Evolutionary conservation across 2,329 filamentous ascomycete genomes (phyloP).

Genomic region (Beauveria sp.): DNA sequence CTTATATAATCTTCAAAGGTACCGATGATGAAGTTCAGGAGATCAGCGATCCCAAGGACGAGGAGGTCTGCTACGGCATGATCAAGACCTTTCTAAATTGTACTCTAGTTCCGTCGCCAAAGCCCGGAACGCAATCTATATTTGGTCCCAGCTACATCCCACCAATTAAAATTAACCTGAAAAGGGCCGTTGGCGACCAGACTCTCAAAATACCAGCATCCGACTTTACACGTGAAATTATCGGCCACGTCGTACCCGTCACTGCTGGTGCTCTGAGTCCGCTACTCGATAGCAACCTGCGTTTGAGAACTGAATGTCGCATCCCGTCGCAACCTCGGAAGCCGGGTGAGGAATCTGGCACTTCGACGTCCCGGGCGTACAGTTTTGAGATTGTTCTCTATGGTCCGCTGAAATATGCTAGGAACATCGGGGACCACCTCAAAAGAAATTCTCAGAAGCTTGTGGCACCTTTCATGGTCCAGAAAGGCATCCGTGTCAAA

Average conservation of each 20-base stretch:
- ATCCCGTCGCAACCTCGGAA: conserved; percentile 60
- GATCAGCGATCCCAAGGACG: conserved; percentile 51
- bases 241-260: conserved; percentile 66
- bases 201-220: conserved; percentile 60
- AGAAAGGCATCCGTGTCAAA: conserved; percentile 60
- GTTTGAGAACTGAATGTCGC: conserved; percentile 64
- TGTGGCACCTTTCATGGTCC: conserved; percentile 55
- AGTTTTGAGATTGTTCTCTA: conserved; percentile 70
- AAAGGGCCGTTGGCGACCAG: conserved; percentile 46
- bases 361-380: conserved; percentile 52
- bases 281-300: conserved; percentile 60
- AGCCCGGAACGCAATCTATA: conserved; percentile 52
- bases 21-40: conserved; percentile 51
- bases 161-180: conserved; percentile 63
- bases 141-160: conserved; percentile 59
- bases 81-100: conserved; percentile 62
- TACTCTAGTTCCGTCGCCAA: conserved; percentile 59
- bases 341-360: conserved; percentile 56
- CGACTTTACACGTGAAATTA: conserved; percentile 62
- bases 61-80: conserved; percentile 76
- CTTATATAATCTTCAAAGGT: conserved; percentile 17
- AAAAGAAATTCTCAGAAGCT: conserved; percentile 58
- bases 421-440: conserved; percentile 60
- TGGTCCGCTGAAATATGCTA: conserved; percentile 59
- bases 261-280: conserved; percentile 62